Percentiles rank a stretch among this genome's conserved stretches.
Conservation (phyloP, 208 protist species). For the Plasmodiophora brassicae region DNA sequence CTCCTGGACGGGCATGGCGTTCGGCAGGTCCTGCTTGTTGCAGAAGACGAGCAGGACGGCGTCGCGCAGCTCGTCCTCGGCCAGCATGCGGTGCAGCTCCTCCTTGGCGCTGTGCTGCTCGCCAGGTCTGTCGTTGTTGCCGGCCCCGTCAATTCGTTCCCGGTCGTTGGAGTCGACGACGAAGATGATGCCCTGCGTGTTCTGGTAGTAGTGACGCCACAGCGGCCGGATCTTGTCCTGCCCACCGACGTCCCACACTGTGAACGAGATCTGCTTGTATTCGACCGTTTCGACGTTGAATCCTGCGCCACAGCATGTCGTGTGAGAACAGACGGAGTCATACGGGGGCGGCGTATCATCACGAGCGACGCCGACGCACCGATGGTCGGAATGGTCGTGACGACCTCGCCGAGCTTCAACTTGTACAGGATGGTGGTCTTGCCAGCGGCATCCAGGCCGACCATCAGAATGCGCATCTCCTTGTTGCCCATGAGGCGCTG, state of each 20-base stretch:
- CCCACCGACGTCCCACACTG: slow-evolving; percentile 83
- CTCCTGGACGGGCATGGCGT: slow-evolving; percentile 89
- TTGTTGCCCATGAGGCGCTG: slow-evolving; percentile 36
- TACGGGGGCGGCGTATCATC: too few species aligned
- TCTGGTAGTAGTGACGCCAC: slow-evolving; percentile 91
- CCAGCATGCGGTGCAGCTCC: slow-evolving; percentile 82
- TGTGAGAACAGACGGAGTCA: background rate
- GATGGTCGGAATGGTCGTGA: slow-evolving; percentile 92
- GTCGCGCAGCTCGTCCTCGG: slow-evolving; percentile 91
- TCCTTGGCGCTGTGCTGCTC: slow-evolving; percentile 44
- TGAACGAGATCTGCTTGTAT: slow-evolving; percentile 93
- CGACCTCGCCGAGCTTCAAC: slow-evolving; percentile 87
- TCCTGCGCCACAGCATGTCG: background rate
- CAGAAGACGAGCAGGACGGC: slow-evolving; percentile 92
- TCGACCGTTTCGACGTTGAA: slow-evolving; percentile 82
- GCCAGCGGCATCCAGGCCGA: slow-evolving; percentile 88
- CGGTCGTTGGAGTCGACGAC: slow-evolving; percentile 91
- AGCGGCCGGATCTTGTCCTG: slow-evolving; percentile 88
- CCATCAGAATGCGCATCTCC: slow-evolving; percentile 89
- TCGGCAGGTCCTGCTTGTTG: slow-evolving; percentile 98
- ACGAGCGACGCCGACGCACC: slow-evolving; percentile 54
- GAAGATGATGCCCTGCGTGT: slow-evolving; percentile 91
- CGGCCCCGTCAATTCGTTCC: slow-evolving; percentile 73
- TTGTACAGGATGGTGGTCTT: slow-evolving; percentile 89
- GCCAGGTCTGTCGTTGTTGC: too few species aligned